These are phyloP conservation scores for Triticum timopheevii DNA, from an alignment of 176 grass and related monocot genomes.

Conservation along the genomic window DNA sequence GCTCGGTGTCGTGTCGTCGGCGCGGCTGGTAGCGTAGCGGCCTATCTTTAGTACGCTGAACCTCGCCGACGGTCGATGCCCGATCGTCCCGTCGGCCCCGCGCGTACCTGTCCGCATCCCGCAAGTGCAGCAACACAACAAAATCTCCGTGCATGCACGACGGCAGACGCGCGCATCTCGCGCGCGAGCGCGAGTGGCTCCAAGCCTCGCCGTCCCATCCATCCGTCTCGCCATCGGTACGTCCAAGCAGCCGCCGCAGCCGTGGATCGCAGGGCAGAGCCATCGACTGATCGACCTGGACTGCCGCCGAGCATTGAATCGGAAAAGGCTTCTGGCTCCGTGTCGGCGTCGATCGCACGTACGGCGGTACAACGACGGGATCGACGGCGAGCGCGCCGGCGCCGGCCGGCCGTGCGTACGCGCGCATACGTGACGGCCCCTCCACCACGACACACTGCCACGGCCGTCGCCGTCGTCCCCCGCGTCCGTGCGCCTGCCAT, in stretches of 20 bases:
- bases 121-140: neutral
- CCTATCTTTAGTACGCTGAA: neutral
- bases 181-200: neutral
- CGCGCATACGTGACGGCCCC: too few relatives aligned
- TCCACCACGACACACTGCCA: too few relatives aligned
- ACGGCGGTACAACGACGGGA: neutral
- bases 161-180: neutral
- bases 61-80: slow-evolving; percentile 2
- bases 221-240: neutral
- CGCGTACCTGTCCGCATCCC: neutral
- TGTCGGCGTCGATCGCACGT: neutral
- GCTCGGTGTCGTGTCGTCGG: neutral
- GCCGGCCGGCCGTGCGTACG: too few relatives aligned
- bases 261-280: slow-evolving; percentile 28
- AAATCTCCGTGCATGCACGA: neutral
- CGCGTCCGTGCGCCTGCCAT: too few relatives aligned
- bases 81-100: too few relatives aligned
- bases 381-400: too few relatives aligned
- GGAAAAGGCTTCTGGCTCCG: neutral
- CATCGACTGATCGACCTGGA: neutral
- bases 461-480: too few relatives aligned
- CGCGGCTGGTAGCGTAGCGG: neutral
- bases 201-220: neutral
- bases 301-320: neutral
- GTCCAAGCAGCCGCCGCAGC: neutral